phyloP scores from a whole-genome alignment of 345 rosid species.

The Hibiscus syriacus region DNA sequence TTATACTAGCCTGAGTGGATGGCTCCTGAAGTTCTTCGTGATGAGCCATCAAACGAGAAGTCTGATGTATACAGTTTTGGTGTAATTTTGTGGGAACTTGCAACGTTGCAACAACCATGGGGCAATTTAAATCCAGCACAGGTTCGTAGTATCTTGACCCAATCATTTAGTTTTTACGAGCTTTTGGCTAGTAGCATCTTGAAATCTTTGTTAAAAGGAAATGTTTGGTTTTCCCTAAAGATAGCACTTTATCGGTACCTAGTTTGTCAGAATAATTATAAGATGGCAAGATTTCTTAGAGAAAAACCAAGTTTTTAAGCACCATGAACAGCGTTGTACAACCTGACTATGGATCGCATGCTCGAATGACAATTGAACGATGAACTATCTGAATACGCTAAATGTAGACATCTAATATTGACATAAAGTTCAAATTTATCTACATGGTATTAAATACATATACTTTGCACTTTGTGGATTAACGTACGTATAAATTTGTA shows the following conservation, averaged over 20 bases:
- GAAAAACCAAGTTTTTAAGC: neutral
- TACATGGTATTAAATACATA: neutral
- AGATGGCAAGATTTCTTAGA: neutral
- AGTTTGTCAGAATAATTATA: neutral
- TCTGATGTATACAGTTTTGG: conserved; percentile 97
- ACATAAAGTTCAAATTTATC: neutral
- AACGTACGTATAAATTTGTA: neutral
- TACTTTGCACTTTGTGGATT: neutral
- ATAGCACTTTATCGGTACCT: neutral
- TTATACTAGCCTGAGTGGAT: conserved; percentile 92
- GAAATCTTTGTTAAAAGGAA: neutral
- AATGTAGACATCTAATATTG: neutral
- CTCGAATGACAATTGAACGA: neutral
- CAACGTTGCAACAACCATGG: conserved; percentile 97
- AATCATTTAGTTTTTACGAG: neutral
- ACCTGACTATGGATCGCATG: neutral
- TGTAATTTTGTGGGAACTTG: conserved; percentile 94
- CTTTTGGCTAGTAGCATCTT: neutral
- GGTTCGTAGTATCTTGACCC: conserved; percentile 36
- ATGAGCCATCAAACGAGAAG: conserved; percentile 94
- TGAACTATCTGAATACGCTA: neutral
- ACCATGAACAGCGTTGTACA: neutral
- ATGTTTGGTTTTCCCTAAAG: neutral
- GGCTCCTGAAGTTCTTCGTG: conserved; percentile 99
- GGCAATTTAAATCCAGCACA: conserved; percentile 91